These are phyloP conservation scores for Fusarium sp. DNA, from an alignment of 2,329 filamentous ascomycete genomes.

Conservation along the genomic window DNA sequence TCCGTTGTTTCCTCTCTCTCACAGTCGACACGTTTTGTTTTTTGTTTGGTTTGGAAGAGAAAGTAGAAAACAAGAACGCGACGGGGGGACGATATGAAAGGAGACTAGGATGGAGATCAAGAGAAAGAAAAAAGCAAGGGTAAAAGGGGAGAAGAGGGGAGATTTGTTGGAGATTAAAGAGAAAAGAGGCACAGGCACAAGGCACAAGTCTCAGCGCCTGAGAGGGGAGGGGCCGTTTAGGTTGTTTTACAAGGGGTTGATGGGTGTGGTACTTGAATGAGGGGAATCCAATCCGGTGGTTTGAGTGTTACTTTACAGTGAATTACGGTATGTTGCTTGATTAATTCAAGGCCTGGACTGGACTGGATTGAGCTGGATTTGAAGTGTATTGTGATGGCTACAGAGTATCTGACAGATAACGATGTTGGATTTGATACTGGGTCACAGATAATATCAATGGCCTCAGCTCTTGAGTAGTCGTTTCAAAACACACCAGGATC, in stretches of 20 bases:
- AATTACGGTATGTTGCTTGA: background rate
- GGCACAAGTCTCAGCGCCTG: conserved; percentile 32
- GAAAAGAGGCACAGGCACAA: conserved; percentile 19
- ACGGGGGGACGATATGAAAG: conserved; percentile 1
- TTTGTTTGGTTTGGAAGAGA: background rate
- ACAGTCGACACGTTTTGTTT: no score
- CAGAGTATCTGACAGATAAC: no score
- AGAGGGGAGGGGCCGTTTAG: conserved; percentile 3
- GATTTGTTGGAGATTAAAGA: conserved; percentile 36
- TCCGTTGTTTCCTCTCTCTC: no score
- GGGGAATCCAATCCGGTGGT: background rate
- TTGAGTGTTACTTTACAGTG: background rate
- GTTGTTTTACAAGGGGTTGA: conserved; percentile 22
- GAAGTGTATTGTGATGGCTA: background rate
- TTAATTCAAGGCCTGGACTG: conserved; percentile 4
- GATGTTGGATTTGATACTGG: no score
- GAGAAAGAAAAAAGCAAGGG: background rate
- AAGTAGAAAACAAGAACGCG: background rate
- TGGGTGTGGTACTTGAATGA: conserved; percentile 17
- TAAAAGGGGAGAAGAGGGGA: conserved; percentile 13
- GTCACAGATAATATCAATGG: background rate
- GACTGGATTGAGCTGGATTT: background rate
- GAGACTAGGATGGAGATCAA: conserved; percentile 2
- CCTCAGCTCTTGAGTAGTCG: background rate
- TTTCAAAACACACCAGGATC: conserved; percentile 34